Percentiles rank a stretch among this genome's conserved stretches.
Conservation (phyloP, 2,329 filamentous ascomycete genomes). For the Talaromyces amestolkiae region DNA sequence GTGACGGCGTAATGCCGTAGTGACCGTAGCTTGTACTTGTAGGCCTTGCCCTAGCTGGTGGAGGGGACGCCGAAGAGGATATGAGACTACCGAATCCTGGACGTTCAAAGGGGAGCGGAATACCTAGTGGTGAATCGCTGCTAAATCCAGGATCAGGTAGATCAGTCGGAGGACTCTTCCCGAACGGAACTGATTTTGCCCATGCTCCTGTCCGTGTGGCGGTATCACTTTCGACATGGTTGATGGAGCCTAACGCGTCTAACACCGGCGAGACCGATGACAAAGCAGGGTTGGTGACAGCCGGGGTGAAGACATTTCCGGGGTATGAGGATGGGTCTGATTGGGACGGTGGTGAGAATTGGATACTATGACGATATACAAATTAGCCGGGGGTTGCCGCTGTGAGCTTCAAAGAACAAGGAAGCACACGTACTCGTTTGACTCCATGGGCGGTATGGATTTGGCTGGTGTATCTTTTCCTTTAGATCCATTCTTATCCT, state of each 20-base stretch:
- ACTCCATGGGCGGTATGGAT: constrained; percentile 30
- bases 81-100: constrained; percentile 38
- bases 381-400: constrained; percentile 19
- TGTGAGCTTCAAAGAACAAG: background rate
- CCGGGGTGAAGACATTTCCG: constrained; percentile 26
- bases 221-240: constrained; percentile 34
- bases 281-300: constrained; percentile 28
- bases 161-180: constrained; percentile 45
- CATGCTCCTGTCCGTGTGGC: constrained; percentile 42
- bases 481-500: constrained; percentile 36
- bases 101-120: constrained; percentile 38
- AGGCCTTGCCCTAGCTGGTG: constrained; percentile 39
- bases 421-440: constrained; percentile 36
- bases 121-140: constrained; percentile 40
- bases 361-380: constrained; percentile 26
- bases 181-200: constrained; percentile 45
- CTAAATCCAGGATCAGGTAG: constrained; percentile 35
- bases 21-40: constrained; percentile 40
- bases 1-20: constrained; percentile 35
- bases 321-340: constrained; percentile 34
- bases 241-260: constrained; percentile 36
- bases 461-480: constrained; percentile 37
- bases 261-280: constrained; percentile 35
- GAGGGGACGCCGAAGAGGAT: constrained; percentile 46
- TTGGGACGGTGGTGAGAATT: constrained; percentile 27